Evolutionary conservation across 2,329 filamentous ascomycete species (phyloP).

Genomic region (Xylaria multiplex): DNA sequence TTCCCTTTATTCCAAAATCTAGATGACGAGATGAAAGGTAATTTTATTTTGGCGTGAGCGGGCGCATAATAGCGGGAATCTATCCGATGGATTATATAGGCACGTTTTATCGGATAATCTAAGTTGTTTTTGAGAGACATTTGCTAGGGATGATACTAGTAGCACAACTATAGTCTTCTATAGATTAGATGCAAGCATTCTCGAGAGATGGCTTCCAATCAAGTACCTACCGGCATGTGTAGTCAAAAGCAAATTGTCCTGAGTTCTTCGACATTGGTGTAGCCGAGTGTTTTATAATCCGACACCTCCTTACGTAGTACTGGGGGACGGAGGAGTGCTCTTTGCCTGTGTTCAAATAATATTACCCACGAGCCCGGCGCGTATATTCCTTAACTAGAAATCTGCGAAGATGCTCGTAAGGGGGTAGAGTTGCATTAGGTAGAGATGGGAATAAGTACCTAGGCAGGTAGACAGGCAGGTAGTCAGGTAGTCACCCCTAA

Average conservation of each 20-base stretch:
- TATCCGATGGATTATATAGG: not conserved
- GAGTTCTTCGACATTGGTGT: not conserved
- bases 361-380: not conserved
- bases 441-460: no score
- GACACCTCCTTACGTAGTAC: not conserved
- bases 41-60: not conserved
- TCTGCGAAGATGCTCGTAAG: no score
- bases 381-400: no score
- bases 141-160: not conserved
- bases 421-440: no score
- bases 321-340: not conserved
- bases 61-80: not conserved
- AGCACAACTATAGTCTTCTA: no score
- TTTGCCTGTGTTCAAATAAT: not conserved
- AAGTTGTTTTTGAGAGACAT: not conserved
- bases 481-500: not conserved
- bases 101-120: not conserved
- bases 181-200: not conserved
- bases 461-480: no score
- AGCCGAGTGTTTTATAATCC: not conserved
- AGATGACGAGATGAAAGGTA: not conserved
- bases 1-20: not conserved
- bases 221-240: not conserved
- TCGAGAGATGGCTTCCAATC: no score
- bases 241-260: not conserved